These are phyloP conservation scores for Nitzschia putrida DNA, from an alignment of 108 stramenopile genomes.

Conservation along the genomic window DNA sequence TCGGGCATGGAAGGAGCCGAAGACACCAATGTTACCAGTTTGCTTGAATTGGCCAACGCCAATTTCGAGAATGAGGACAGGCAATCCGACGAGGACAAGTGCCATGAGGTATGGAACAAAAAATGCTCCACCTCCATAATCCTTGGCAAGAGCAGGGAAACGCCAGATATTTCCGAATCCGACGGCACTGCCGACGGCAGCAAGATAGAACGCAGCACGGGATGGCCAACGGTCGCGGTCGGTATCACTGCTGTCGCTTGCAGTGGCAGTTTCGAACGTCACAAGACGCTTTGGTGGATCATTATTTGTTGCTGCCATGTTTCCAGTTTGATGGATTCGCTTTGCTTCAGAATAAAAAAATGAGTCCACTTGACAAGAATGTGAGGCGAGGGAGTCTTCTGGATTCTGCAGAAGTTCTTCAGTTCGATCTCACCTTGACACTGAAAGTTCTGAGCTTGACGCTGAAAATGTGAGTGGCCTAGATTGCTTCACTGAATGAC, in stretches of 20 bases:
- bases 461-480: no score
- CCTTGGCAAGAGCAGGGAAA: conserved; percentile 64
- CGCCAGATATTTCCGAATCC: conserved; percentile 80
- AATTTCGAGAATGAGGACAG: conserved; percentile 60
- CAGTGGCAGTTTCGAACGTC: conserved; percentile 8
- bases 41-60: conserved; percentile 59
- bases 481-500: no score
- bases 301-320: not conserved
- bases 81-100: conserved; percentile 67
- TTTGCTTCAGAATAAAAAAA: no score
- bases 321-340: not conserved
- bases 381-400: no score
- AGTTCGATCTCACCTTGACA: no score
- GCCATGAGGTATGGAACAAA: conserved; percentile 63
- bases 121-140: conserved; percentile 62
- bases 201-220: conserved; percentile 57
- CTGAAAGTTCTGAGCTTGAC: no score
- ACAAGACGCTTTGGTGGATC: conserved; percentile 1
- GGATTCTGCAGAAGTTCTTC: no score
- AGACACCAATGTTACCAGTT: conserved; percentile 49
- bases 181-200: conserved; percentile 62
- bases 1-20: conserved; percentile 56
- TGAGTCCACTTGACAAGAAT: no score
- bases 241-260: not conserved
- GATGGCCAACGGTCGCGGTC: conserved; percentile 46